These are phyloP conservation scores for Peniophora sp. DNA, from an alignment of 1,284 basidiomycete genomes.

Conservation along the genomic window DNA sequence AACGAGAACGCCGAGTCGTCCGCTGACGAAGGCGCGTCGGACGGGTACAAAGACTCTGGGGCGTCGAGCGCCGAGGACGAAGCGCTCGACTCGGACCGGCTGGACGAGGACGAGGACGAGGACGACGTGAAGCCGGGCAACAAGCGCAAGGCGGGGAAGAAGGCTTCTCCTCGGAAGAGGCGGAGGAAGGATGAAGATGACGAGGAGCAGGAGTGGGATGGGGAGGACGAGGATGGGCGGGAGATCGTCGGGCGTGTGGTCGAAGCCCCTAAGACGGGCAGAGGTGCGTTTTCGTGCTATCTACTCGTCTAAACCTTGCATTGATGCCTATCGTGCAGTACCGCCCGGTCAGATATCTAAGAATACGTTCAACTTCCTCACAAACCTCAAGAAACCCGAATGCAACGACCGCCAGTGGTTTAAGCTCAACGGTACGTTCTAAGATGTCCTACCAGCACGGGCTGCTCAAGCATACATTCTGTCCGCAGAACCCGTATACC, in stretches of 20 bases:
- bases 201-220: slow-evolving; percentile 30
- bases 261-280: slow-evolving; percentile 72
- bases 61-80: slow-evolving; percentile 1
- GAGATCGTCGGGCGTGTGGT: slow-evolving; percentile 64
- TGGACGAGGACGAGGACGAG: slow-evolving; percentile 28
- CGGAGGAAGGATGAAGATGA: slow-evolving; percentile 24
- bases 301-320: not conserved
- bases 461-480: slow-evolving; percentile 19
- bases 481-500: slow-evolving; percentile 67
- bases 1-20: not conserved
- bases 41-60: no score
- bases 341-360: slow-evolving; percentile 80
- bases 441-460: slow-evolving; percentile 71
- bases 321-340: slow-evolving; percentile 38
- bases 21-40: no score
- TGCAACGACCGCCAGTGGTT: slow-evolving; percentile 87
- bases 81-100: slow-evolving; percentile 25
- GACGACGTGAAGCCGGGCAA: slow-evolving; percentile 18
- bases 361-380: slow-evolving; percentile 77
- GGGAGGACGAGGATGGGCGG: slow-evolving; percentile 54
- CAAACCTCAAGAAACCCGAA: slow-evolving; percentile 60
- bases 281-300: slow-evolving; percentile 41
- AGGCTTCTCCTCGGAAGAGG: slow-evolving; percentile 17
- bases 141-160: slow-evolving; percentile 28
- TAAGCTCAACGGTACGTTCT: slow-evolving; percentile 11